Conservation (phyloP, 208 protist genomes). For the Trypanosoma congolense region DNA sequence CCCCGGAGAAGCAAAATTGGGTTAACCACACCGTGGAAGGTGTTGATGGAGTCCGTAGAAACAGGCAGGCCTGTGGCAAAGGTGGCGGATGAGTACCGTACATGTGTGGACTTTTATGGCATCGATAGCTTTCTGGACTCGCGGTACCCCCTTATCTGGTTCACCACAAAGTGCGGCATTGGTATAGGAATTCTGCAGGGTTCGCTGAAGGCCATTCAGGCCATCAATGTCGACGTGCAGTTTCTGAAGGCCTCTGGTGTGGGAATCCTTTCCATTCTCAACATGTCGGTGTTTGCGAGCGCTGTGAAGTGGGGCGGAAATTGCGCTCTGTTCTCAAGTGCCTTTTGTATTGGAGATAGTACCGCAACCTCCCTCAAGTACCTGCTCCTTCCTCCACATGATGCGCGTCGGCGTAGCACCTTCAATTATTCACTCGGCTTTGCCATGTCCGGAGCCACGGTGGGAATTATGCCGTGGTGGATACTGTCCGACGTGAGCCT, state of each 20-base stretch:
- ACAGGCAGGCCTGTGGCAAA: constrained; percentile 56
- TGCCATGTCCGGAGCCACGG: constrained; percentile 59
- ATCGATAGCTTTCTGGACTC: constrained; percentile 77
- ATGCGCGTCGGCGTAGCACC: constrained; percentile 52
- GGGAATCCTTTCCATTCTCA: constrained; percentile 73
- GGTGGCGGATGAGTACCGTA: constrained; percentile 71
- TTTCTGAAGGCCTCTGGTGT: constrained; percentile 78
- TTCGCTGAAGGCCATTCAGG: constrained; percentile 50
- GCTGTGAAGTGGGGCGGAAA: constrained; percentile 87
- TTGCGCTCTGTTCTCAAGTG: constrained; percentile 43
- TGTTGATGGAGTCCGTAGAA: constrained; percentile 56
- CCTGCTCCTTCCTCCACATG: constrained; percentile 46
- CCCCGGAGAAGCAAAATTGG: constrained; percentile 10
- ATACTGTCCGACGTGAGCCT: constrained; percentile 61
- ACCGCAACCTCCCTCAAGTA: constrained; percentile 41
- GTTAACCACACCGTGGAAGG: constrained; percentile 50
- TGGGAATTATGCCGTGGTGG: constrained; percentile 85
- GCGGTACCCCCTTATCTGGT: constrained; percentile 72
- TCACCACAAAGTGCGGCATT: constrained; percentile 76
- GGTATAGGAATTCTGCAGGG: constrained; percentile 74
- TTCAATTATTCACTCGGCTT: constrained; percentile 73
- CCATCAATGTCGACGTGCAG: constrained; percentile 76
- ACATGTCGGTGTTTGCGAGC: constrained; percentile 74
- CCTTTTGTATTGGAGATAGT: constrained; percentile 76
- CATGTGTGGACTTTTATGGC: constrained; percentile 73